Conservation (phyloP, 768 basidiomycete species). For the Strobilomyces confusus region DNA sequence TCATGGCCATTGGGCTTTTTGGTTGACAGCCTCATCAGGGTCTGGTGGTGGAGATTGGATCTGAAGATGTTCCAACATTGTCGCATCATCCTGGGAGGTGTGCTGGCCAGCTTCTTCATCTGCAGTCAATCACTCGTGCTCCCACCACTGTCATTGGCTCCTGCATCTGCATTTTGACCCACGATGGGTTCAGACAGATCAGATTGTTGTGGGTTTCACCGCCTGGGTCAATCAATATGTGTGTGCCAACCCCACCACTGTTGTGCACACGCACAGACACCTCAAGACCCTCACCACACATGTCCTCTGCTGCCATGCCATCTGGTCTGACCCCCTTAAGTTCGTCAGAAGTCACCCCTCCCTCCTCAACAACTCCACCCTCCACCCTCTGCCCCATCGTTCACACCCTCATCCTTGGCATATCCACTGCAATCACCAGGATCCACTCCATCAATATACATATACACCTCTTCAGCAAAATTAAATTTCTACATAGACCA, state of each 20-base stretch:
- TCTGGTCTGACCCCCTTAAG: slow-evolving; percentile 31
- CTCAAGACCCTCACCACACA: slow-evolving; percentile 30
- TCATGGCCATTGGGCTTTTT: too few relatives aligned
- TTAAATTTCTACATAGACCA: slow-evolving; percentile 14
- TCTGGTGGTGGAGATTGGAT: too few relatives aligned
- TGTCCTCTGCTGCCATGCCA: slow-evolving; percentile 32
- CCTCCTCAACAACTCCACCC: slow-evolving; percentile 3
- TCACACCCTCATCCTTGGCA: slow-evolving; percentile 24
- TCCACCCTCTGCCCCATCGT: slow-evolving; percentile 14
- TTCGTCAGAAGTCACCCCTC: slow-evolving; percentile 24
- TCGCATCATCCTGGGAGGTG: too few relatives aligned
- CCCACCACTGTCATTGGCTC: too few relatives aligned
- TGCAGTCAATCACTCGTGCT: too few relatives aligned
- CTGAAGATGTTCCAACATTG: too few relatives aligned
- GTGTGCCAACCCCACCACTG: slow-evolving; percentile 27
- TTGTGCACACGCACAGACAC: slow-evolving; percentile 29
- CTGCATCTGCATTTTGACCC: too few relatives aligned
- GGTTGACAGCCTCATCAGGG: too few relatives aligned
- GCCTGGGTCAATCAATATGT: too few relatives aligned
- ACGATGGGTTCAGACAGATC: too few relatives aligned
- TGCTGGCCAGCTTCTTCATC: too few relatives aligned
- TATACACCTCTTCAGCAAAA: slow-evolving; percentile 16
- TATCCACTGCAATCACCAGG: slow-evolving; percentile 20
- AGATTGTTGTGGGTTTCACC: too few relatives aligned
- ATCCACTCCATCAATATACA: slow-evolving; percentile 24